Percentiles rank a stretch among this genome's conserved stretches.
phyloP scores from a whole-genome alignment of 176 grass and related monocot species.

The Metroxylon sagu region DNA sequence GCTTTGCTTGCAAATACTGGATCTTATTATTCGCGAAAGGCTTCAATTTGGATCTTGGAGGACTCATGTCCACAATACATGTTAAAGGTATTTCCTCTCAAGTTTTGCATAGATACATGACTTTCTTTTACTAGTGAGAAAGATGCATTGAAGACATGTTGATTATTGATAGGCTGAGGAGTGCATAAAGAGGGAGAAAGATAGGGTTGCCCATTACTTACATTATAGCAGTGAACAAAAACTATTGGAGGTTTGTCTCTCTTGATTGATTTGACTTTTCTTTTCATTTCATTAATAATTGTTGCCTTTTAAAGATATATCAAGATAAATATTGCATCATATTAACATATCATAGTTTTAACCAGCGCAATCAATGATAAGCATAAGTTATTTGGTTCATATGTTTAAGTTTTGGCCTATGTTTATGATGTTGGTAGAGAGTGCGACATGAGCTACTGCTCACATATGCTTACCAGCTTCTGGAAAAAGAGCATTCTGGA shows the following conservation, averaged over 20 bases:
- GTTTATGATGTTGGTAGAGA: conserved; percentile 33
- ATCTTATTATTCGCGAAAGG: conserved; percentile 81
- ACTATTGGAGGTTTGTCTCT: conserved; percentile 61
- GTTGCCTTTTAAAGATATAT: too few species aligned
- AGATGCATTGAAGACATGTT: neutral
- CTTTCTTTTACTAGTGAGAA: too few species aligned
- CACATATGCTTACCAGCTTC: conserved; percentile 63
- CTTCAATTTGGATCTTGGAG: conserved; percentile 85
- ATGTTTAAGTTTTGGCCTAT: neutral
- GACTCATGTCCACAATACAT: conserved; percentile 94
- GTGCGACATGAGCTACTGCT: conserved; percentile 84
- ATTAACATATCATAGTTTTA: too few species aligned
- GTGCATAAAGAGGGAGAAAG: conserved; percentile 79
- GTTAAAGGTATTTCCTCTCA: conserved; percentile 54
- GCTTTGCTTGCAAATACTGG: conserved; percentile 77
- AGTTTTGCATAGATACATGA: too few species aligned
- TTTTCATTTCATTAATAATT: too few species aligned
- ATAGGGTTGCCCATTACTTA: conserved; percentile 85
- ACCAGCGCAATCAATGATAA: neutral
- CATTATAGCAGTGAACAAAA: conserved; percentile 80
- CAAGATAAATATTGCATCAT: too few species aligned
- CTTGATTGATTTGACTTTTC: neutral
- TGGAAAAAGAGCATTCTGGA: conserved; percentile 91
- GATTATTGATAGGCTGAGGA: conserved; percentile 72
- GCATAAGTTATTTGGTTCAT: neutral